Conservation (phyloP, 768 basidiomycete species). For the Tephrocybe sp. region DNA sequence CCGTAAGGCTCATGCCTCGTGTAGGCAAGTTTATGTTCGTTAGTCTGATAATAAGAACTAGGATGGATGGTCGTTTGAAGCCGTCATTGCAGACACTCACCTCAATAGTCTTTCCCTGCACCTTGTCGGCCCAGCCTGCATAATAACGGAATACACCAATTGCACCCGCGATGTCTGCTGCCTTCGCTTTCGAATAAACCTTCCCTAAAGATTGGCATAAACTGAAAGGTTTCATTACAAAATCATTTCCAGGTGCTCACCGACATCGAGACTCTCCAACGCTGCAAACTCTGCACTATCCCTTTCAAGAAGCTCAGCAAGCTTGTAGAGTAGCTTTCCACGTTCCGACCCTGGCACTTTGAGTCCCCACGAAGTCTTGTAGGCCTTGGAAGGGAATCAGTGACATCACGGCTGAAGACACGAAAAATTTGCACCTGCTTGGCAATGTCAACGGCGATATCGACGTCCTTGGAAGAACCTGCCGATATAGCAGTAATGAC, state of each 20-base stretch:
- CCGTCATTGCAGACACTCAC: constrained; percentile 1
- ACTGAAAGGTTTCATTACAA: neutral
- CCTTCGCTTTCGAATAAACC: constrained; percentile 46
- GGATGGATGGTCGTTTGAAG: neutral
- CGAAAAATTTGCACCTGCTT: constrained; percentile 32
- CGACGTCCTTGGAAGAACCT: constrained; percentile 60
- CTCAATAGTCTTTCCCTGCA: constrained; percentile 69
- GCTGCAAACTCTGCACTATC: constrained; percentile 27
- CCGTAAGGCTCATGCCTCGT: constrained; percentile 55
- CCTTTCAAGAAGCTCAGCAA: constrained; percentile 28
- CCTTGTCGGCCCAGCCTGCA: constrained; percentile 86
- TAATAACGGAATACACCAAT: constrained; percentile 66
- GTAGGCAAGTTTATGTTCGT: constrained; percentile 26
- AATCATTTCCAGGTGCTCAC: constrained; percentile 14
- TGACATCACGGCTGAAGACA: neutral
- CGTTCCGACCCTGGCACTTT: constrained; percentile 42
- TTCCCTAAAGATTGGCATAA: constrained; percentile 38
- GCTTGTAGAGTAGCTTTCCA: constrained; percentile 26
- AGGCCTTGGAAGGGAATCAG: constrained; percentile 22
- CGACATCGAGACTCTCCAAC: constrained; percentile 23
- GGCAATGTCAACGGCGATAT: constrained; percentile 59
- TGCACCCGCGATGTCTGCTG: constrained; percentile 43
- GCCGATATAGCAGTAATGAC: constrained; percentile 48
- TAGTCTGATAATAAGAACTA: constrained; percentile 16
- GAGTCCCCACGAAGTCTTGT: constrained; percentile 65